phyloP scores from a whole-genome alignment of 805 yeast species.

The Yamadazyma endophytica region DNA sequence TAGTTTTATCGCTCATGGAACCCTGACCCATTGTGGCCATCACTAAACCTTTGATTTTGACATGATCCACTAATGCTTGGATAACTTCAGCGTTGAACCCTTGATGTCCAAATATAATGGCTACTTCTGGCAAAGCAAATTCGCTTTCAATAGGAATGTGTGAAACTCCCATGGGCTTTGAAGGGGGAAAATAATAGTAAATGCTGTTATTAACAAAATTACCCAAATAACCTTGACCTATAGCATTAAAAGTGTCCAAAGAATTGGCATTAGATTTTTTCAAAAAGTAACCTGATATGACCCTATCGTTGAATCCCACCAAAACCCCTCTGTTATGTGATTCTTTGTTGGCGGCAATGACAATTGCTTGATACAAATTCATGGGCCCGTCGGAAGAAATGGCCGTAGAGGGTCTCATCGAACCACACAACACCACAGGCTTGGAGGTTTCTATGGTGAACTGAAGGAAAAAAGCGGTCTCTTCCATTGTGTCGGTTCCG shows the following conservation, averaged over 20 bases:
- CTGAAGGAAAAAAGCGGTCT: slow-evolving; percentile 62
- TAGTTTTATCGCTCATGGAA: slow-evolving; percentile 50
- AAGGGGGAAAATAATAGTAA: slow-evolving; percentile 61
- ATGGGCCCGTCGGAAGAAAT: slow-evolving; percentile 71
- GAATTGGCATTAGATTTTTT: slow-evolving; percentile 70
- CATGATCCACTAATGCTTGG: slow-evolving; percentile 40
- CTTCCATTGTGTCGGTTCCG: slow-evolving; percentile 70
- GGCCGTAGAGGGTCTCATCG: slow-evolving; percentile 71
- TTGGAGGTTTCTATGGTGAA: slow-evolving; percentile 39
- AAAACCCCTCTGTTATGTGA: slow-evolving; percentile 57
- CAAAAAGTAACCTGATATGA: slow-evolving; percentile 66
- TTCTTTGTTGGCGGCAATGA: slow-evolving; percentile 51
- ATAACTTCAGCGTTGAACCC: slow-evolving; percentile 50
- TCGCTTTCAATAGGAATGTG: slow-evolving; percentile 22
- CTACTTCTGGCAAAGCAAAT: slow-evolving; percentile 40
- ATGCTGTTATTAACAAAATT: slow-evolving; percentile 64
- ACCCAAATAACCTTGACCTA: slow-evolving; percentile 69
- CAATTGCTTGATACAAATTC: slow-evolving; percentile 67
- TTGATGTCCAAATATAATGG: slow-evolving; percentile 60
- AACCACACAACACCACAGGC: slow-evolving; percentile 67
- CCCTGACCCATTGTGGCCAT: slow-evolving; percentile 75
- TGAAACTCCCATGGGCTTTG: slow-evolving; percentile 48
- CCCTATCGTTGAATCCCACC: slow-evolving; percentile 64
- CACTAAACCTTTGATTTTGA: slow-evolving; percentile 51
- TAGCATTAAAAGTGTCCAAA: slow-evolving; percentile 62